Evolutionary conservation across 139 green algal species (phyloP).

Genomic region (Tetradesmus obliquus): DNA sequence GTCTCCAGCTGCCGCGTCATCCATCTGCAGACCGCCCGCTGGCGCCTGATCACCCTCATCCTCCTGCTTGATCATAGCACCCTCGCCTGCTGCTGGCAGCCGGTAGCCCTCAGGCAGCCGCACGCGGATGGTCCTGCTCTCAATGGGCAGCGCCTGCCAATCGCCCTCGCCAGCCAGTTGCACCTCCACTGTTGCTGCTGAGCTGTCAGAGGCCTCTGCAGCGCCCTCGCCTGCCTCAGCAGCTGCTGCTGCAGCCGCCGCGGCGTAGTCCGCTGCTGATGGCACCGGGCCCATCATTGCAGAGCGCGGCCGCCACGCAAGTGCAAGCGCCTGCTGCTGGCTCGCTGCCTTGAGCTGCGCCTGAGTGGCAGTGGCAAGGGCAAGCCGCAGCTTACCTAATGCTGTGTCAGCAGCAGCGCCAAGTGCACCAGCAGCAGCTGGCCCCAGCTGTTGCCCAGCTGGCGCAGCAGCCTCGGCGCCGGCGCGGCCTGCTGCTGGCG

Average conservation of each 20-base stretch:
- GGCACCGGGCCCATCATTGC: not conserved
- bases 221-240: not conserved
- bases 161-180: not conserved
- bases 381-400: not conserved
- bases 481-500: not conserved
- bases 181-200: not conserved
- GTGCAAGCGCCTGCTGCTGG: constrained; percentile 1
- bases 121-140: not conserved
- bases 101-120: constrained; percentile 15
- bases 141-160: not conserved
- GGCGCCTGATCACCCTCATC: not conserved
- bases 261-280: constrained; percentile 1
- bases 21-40: not conserved
- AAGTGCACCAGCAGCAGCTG: not conserved
- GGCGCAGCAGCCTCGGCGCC: not conserved
- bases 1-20: not conserved
- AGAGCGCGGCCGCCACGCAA: not conserved
- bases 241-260: not conserved
- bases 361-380: not conserved
- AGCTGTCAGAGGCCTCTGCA: constrained; percentile 7
- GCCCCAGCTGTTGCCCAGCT: not conserved
- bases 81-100: not conserved
- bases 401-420: constrained; percentile 5
- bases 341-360: not conserved
- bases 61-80: not conserved